These are phyloP conservation scores for Megacollybia platyphylla DNA, from an alignment of 1,284 basidiomycete genomes.

Conservation along the genomic window DNA sequence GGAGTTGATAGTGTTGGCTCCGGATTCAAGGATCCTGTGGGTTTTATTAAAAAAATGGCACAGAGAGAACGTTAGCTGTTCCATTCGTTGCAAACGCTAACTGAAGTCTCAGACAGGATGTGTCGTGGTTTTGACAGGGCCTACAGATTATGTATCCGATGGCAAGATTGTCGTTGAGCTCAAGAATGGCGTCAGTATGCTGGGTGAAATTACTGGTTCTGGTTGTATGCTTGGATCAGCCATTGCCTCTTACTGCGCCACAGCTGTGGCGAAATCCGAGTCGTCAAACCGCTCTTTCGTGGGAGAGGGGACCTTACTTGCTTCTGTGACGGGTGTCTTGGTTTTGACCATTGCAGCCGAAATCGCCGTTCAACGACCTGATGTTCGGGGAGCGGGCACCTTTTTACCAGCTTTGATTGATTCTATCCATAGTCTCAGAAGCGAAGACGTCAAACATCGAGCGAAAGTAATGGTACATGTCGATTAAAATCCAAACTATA, in stretches of 20 bases:
- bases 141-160: constrained; percentile 80
- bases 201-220: constrained; percentile 79
- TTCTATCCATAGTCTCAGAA: constrained; percentile 17
- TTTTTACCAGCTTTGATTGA: constrained; percentile 85
- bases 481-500: too few species aligned
- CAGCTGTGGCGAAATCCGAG: constrained; percentile 18
- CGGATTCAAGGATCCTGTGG: constrained; percentile 65
- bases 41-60: constrained; percentile 64
- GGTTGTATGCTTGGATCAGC: constrained; percentile 82
- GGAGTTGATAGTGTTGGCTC: constrained; percentile 82
- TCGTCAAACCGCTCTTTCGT: constrained; percentile 38
- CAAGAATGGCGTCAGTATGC: constrained; percentile 66
- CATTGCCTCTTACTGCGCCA: constrained; percentile 67
- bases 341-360: constrained; percentile 81
- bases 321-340: constrained; percentile 66
- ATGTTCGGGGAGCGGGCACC: constrained; percentile 77
- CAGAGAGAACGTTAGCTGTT: constrained; percentile 54
- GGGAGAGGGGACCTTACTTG: constrained; percentile 49
- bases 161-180: constrained; percentile 58
- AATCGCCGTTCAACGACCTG: constrained; percentile 52
- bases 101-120: constrained; percentile 36
- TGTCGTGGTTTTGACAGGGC: constrained; percentile 76
- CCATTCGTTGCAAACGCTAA: background rate
- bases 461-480: constrained; percentile 31
- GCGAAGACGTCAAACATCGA: constrained; percentile 29